Percentiles rank a stretch among this genome's conserved stretches.
Evolutionary conservation across 2,329 filamentous ascomycete species (phyloP).

Genomic region (Pseudogymnoascus sp.): DNA sequence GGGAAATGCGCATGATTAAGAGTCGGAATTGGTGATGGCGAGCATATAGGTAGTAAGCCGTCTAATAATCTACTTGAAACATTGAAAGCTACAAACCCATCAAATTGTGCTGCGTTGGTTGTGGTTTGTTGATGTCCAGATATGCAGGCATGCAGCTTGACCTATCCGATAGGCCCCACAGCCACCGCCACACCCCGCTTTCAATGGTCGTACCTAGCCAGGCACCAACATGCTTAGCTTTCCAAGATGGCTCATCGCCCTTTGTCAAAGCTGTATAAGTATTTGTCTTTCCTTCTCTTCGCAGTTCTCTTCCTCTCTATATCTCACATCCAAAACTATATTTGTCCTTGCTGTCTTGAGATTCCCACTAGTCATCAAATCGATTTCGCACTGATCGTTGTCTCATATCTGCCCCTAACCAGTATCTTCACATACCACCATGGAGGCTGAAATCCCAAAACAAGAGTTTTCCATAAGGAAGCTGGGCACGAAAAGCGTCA

Average conservation of each 20-base stretch:
- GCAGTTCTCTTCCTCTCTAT: neutral
- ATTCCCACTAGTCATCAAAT: neutral
- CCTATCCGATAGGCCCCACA: neutral
- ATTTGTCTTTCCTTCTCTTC: neutral
- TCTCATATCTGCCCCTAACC: neutral
- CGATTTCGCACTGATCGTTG: neutral
- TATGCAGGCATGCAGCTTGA: neutral
- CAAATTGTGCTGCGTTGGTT: neutral
- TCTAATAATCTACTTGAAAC: neutral
- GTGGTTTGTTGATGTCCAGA: neutral
- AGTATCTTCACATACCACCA: constrained; percentile 8
- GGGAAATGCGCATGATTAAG: neutral
- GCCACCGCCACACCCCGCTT: neutral
- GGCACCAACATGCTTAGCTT: neutral
- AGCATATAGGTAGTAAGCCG: neutral
- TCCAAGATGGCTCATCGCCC: neutral
- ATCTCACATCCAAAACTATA: neutral
- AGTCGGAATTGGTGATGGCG: neutral
- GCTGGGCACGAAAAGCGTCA: constrained; percentile 53
- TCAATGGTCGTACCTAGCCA: neutral
- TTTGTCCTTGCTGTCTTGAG: neutral
- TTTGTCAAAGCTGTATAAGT: neutral
- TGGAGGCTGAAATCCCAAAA: constrained; percentile 24
- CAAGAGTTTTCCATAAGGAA: constrained; percentile 50
- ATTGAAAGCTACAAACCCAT: too few species aligned